Evolutionary conservation across 805 yeast species (phyloP).

Genomic region (Metschnikowia proteae): DNA sequence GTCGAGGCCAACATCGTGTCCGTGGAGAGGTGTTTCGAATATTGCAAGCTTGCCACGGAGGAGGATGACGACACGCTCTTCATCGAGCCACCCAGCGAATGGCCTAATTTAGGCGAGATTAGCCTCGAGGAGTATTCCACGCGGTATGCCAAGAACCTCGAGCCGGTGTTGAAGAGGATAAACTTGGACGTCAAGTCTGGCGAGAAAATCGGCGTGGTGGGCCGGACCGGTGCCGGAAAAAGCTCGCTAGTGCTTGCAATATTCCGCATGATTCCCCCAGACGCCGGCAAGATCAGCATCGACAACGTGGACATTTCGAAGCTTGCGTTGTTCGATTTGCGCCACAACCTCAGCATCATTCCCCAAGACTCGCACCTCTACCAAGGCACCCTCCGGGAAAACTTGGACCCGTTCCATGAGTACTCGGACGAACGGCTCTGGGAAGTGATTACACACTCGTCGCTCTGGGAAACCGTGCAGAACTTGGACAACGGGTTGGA

Average conservation of each 20-base stretch:
- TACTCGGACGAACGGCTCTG: conserved; percentile 22
- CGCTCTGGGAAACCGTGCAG: conserved; percentile 18
- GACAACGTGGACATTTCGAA: conserved; percentile 18
- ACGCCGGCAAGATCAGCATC: conserved; percentile 18
- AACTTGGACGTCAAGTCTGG: conserved; percentile 58
- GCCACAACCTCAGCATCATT: conserved; percentile 24
- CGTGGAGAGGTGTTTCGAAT: conserved; percentile 65
- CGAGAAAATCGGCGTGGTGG: conserved; percentile 93
- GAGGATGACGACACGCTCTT: conserved; percentile 16
- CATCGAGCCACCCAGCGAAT: conserved; percentile 6
- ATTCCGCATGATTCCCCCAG: conserved; percentile 23
- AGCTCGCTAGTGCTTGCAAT: conserved; percentile 25
- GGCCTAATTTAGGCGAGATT: conserved; percentile 15
- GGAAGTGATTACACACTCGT: conserved; percentile 22
- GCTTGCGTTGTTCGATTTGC: conserved; percentile 19
- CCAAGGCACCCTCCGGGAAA: conserved; percentile 24
- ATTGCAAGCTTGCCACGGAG: conserved; percentile 45
- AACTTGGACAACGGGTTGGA: conserved; percentile 17
- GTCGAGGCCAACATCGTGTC: conserved; percentile 63
- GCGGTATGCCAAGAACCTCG: conserved; percentile 77
- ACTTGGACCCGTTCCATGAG: conserved; percentile 64
- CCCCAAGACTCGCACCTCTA: conserved; percentile 28
- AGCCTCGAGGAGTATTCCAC: conserved; percentile 57
- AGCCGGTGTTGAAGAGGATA: conserved; percentile 70
- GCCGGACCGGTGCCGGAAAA: conserved; percentile 66